phyloP scores from a whole-genome alignment of 306 rosid species.

The Fragaria nilgerrensis region DNA sequence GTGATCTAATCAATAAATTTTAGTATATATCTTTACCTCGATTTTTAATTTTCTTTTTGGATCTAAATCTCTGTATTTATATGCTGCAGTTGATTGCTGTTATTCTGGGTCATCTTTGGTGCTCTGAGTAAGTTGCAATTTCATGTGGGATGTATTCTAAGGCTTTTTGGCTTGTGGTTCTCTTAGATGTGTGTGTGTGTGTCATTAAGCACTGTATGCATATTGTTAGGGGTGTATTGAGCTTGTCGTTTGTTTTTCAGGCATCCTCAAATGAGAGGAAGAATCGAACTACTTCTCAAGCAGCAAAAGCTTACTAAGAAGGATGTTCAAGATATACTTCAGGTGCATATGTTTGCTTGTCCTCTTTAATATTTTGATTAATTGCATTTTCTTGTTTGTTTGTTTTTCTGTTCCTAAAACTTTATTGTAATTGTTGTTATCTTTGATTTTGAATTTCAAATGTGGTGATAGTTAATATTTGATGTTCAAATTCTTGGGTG shows the following conservation, averaged over 20 bases:
- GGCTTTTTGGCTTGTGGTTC: slow-evolving; percentile 13
- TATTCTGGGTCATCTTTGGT: slow-evolving; percentile 90
- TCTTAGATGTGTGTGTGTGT: slow-evolving; percentile 5
- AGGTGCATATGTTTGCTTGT: slow-evolving; percentile 43
- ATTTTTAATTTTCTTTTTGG: slow-evolving; percentile 2
- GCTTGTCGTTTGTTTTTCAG: slow-evolving; percentile 38
- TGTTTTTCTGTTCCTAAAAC: not conserved
- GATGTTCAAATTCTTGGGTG: not conserved
- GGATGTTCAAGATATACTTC: slow-evolving; percentile 73
- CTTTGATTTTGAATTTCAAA: not conserved
- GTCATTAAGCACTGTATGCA: no score
- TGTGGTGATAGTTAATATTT: not conserved
- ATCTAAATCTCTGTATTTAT: slow-evolving; percentile 21
- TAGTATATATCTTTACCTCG: not conserved
- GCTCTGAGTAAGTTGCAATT: slow-evolving; percentile 72
- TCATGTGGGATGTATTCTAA: slow-evolving; percentile 11
- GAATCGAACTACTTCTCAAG: slow-evolving; percentile 85
- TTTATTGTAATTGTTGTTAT: not conserved
- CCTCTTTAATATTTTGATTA: not conserved
- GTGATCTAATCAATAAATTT: not conserved
- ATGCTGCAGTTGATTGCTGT: slow-evolving; percentile 77
- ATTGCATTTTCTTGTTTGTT: not conserved
- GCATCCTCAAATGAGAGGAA: slow-evolving; percentile 76
- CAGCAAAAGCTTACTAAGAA: slow-evolving; percentile 78
- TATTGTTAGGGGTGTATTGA: not conserved